A percentile compares a stretch with the other conserved stretches of the same genome.
Evolutionary conservation across 2,329 filamentous ascomycete genomes (phyloP).

Genomic region (Exophiala sp.): DNA sequence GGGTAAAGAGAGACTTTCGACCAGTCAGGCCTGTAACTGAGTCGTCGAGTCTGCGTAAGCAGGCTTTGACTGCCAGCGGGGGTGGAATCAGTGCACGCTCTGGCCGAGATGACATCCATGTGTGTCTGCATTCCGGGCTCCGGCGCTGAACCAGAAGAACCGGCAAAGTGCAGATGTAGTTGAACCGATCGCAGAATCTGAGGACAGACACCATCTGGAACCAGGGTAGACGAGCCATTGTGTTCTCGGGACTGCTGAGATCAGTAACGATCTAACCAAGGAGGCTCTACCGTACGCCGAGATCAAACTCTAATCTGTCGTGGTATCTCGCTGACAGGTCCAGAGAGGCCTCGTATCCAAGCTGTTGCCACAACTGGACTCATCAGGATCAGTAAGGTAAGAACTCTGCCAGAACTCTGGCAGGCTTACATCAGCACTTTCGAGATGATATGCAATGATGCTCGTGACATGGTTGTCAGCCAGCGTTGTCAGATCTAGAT

Average conservation of each 20-base stretch:
- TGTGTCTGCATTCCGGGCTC: background rate
- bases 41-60: no score
- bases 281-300: slow-evolving; percentile 10
- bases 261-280: slow-evolving; percentile 2
- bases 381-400: slow-evolving; percentile 5
- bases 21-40: no score
- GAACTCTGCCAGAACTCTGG: background rate
- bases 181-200: slow-evolving; percentile 2
- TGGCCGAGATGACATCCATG: no score
- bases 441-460: slow-evolving; percentile 10
- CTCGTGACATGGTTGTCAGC: background rate
- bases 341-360: slow-evolving; percentile 16
- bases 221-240: slow-evolving; percentile 3
- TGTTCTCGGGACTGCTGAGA: slow-evolving; percentile 5
- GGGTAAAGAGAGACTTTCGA: no score
- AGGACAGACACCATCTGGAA: slow-evolving; percentile 1
- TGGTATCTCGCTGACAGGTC: background rate
- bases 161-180: slow-evolving; percentile 3
- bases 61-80: no score
- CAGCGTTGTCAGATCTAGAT: slow-evolving; percentile 7
- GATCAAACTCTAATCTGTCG: slow-evolving; percentile 7
- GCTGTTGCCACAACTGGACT: slow-evolving; percentile 18
- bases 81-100: no score
- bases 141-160: background rate
- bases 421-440: slow-evolving; percentile 17